Evolutionary conservation across 2,329 filamentous ascomycete genomes (phyloP).

Genomic region (Chrysosporium queenslandicum): DNA sequence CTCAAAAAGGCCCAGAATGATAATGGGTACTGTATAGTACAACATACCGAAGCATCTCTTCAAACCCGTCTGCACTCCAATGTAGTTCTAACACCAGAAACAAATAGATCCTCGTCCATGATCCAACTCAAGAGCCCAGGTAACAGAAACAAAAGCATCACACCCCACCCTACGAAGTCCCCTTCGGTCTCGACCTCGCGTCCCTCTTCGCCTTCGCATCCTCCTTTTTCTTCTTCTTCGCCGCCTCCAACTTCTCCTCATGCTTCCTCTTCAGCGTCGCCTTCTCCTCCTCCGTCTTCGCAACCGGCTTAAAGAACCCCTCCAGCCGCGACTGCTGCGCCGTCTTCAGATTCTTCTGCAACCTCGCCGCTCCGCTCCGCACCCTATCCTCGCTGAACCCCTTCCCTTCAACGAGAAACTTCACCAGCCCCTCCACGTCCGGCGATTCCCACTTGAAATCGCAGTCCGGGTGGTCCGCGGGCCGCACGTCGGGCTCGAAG

Average conservation of each 20-base stretch:
- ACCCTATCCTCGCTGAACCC: conserved; percentile 95
- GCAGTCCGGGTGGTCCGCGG: conserved; percentile 73
- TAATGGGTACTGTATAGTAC: no score
- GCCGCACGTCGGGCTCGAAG: conserved; percentile 76
- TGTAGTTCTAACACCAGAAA: no score
- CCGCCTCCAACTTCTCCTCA: conserved; percentile 80
- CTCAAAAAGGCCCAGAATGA: no score
- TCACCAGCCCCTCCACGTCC: conserved; percentile 77
- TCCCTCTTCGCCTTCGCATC: conserved; percentile 94
- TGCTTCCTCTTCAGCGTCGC: conserved; percentile 81
- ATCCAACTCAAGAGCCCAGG: no score
- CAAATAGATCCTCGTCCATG: no score
- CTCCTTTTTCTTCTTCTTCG: conserved; percentile 90
- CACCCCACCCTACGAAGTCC: conserved; percentile 40
- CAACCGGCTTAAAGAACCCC: conserved; percentile 91
- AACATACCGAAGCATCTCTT: no score
- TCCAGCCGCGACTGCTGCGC: conserved; percentile 85
- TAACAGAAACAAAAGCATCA: no score
- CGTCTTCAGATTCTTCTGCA: conserved; percentile 84
- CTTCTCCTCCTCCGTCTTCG: conserved; percentile 80
- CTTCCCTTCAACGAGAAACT: conserved; percentile 87
- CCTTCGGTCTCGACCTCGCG: conserved; percentile 75
- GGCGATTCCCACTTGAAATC: conserved; percentile 98
- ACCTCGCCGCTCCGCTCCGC: conserved; percentile 60
- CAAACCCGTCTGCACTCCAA: no score